These are phyloP conservation scores for Solanum peruvianum DNA, from an alignment of 257 asterid genomes.

Conservation along the genomic window DNA sequence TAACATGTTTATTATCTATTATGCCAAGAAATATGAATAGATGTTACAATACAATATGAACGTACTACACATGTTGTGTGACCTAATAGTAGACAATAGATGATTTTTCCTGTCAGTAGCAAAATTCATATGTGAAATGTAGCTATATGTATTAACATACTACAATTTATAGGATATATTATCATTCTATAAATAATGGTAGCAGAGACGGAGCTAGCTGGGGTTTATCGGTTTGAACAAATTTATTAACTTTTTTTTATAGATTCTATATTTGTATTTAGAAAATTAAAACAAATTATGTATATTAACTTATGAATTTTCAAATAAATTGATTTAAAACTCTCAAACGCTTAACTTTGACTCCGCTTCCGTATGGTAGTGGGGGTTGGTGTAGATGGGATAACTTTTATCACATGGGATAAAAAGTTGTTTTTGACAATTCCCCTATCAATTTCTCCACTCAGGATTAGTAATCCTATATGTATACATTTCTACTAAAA, in stretches of 20 bases:
- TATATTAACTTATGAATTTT: too few species aligned
- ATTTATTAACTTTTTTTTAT: too few species aligned
- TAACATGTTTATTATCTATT: too few species aligned
- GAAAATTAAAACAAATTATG: too few species aligned
- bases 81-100: neutral
- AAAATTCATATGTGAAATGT: neutral
- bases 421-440: neutral
- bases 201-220: rapidly evolving
- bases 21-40: too few species aligned
- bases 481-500: neutral
- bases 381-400: neutral
- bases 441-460: neutral
- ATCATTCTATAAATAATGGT: neutral
- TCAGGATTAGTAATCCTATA: neutral
- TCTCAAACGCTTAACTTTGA: too few species aligned
- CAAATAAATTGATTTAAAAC: too few species aligned
- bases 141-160: neutral
- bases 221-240: rapidly evolving
- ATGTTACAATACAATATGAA: too few species aligned
- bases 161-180: neutral
- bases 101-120: neutral
- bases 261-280: too few species aligned
- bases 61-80: neutral
- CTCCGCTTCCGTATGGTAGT: rapidly evolving
- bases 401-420: neutral